Evolutionary conservation across 305 asterid species (phyloP).

Genomic region (Solanum hybrid): DNA sequence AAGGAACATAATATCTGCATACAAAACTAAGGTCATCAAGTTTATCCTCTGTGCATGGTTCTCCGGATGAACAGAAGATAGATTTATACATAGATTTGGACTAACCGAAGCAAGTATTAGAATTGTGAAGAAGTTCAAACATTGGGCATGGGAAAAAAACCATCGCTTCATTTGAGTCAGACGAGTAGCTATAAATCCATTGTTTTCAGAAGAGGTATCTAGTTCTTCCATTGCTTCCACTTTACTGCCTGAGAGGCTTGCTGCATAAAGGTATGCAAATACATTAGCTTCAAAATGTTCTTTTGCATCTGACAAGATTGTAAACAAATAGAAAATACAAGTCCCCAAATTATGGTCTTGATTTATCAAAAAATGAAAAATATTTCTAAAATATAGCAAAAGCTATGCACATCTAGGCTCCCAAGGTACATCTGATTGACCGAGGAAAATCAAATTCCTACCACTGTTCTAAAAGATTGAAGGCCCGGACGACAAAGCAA

Average conservation of each 20-base stretch:
- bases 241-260: conserved; percentile 55
- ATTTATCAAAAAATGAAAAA: neutral
- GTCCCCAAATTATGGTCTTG: neutral
- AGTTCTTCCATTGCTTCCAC: conserved; percentile 62
- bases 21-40: neutral
- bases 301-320: neutral
- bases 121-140: conserved; percentile 68
- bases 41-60: neutral
- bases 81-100: neutral
- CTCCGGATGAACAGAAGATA: neutral
- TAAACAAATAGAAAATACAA: neutral
- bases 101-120: conserved; percentile 81
- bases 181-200: conserved; percentile 34
- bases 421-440: neutral
- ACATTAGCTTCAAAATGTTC: neutral
- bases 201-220: conserved; percentile 43
- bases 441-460: neutral
- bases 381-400: neutral
- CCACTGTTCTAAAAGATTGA: neutral
- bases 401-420: neutral
- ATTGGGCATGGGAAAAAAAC: conserved; percentile 77
- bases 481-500: neutral
- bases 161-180: conserved; percentile 52
- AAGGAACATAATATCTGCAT: neutral
- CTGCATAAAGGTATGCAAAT: conserved; percentile 31